Base-by-base conservation (phyloP, 2,329 filamentous ascomycete genomes). In the Sporothrix pseudoabietina region DNA sequence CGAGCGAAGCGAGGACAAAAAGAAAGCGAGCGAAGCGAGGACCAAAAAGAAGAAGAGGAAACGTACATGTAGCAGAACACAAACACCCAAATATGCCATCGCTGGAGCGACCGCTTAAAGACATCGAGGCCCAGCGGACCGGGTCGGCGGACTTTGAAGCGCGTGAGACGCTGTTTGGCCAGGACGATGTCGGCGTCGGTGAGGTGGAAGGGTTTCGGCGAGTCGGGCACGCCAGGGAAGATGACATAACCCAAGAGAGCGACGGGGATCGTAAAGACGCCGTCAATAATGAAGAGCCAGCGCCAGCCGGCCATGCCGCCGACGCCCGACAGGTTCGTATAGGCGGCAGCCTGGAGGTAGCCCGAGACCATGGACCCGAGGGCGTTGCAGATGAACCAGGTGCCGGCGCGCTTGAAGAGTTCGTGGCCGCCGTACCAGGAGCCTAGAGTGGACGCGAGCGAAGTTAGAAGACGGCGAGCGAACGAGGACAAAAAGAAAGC, bases 211-310 rank as follows among this genome's bases (percentile, higher is more conserved):
- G 82, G 80, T 26, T 77, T 78, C 0, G 81, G 81, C 44, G 74
- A 75, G 71, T 82, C 82, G 12, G 82, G 82, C 3, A 83, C 78
- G 1, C 81, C 82, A 0, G 82, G 83, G 63, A 81, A 81, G 12
- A 87, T 82, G 12, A 86, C 69, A 72, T 82, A 88, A 0, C 86
- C 86, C 7, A 87, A 79, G 4, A 88, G 74, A 0, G 86, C 85
- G 16, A 89, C 84, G 0, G 85, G 86, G 4, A 89, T 80, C 1
- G 85, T 87, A 77, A 89, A 88, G 32, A 87, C 81, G 0, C 86
- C 86, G 74, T 88, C 87, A n/a, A 90, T 87, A 12, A 89, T 85
- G 70, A 89, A 89, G 0, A 89, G 79, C 86, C 84, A 86, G 72
- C 82, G 78, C 85, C 85, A 87, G 0, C 86, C 86, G 0, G 83